Evolutionary conservation across 306 rosid genomes (phyloP).

Genomic region (Sechiopsis laciniata): DNA sequence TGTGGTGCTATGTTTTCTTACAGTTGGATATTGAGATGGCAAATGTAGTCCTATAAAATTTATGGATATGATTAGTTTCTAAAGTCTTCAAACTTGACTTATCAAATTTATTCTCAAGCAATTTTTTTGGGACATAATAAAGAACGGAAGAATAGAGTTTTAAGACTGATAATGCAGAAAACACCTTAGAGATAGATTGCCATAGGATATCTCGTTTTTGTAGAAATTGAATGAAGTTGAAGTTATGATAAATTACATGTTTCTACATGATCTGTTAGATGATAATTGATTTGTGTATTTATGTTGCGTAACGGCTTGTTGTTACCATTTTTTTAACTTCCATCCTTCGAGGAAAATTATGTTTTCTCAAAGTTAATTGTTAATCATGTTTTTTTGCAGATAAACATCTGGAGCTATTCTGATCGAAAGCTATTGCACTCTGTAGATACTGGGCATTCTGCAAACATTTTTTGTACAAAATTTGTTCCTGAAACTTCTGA

Average conservation of each 20-base stretch:
- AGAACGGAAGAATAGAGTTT: neutral
- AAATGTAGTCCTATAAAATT: neutral
- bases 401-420: slow-evolving; percentile 82
- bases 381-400: slow-evolving; percentile 46
- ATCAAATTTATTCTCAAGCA: too few relatives aligned
- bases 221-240: neutral
- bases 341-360: neutral
- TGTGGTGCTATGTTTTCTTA: slow-evolving; percentile 14
- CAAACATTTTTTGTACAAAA: slow-evolving; percentile 90
- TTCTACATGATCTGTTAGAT: neutral
- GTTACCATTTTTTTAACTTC: neutral
- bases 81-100: too few relatives aligned
- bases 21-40: neutral
- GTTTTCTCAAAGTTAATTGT: slow-evolving; percentile 18
- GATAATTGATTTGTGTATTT: neutral
- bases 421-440: slow-evolving; percentile 66
- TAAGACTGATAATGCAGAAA: neutral
- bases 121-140: too few relatives aligned
- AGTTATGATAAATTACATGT: neutral
- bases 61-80: neutral
- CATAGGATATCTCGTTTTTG: neutral
- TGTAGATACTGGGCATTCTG: slow-evolving; percentile 80
- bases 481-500: slow-evolving; percentile 93
- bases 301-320: neutral
- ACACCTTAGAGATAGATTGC: neutral